phyloP scores from a whole-genome alignment of 345 rosid species.

The Gossypium bickii region DNA sequence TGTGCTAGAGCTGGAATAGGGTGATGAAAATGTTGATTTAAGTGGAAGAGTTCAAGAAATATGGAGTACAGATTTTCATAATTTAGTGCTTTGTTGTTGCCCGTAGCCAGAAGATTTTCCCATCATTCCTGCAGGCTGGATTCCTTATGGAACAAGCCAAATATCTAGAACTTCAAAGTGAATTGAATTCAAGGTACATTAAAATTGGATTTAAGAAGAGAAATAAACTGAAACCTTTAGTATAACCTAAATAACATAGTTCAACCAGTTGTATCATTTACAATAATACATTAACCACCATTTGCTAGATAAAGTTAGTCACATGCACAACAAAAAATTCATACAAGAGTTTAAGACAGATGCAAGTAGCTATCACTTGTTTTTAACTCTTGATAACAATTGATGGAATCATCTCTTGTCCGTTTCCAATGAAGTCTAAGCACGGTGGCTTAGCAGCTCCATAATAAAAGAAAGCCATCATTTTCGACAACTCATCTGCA shows the following conservation, averaged over 20 bases:
- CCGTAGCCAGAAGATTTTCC: neutral
- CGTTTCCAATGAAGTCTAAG: slow-evolving; percentile 27
- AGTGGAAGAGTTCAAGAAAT: neutral
- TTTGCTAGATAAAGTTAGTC: neutral
- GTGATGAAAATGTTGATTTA: neutral
- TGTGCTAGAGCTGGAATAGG: neutral
- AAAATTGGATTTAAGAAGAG: neutral
- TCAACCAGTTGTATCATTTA: neutral
- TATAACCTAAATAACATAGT: neutral
- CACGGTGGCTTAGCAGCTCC: slow-evolving; percentile 85
- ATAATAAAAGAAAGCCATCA: slow-evolving; percentile 85
- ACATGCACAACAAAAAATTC: neutral
- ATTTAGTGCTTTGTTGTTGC: neutral
- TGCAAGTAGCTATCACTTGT: neutral
- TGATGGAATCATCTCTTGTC: slow-evolving; percentile 57
- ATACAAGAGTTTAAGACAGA: neutral
- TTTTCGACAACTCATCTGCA: slow-evolving; percentile 74
- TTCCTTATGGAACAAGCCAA: neutral
- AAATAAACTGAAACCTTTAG: neutral
- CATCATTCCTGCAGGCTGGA: neutral
- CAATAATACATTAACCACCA: neutral
- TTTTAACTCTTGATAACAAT: slow-evolving; percentile 26
- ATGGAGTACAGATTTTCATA: neutral
- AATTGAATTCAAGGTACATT: neutral
- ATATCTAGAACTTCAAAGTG: neutral